A percentile compares a stretch with the other conserved stretches of the same genome.
Evolutionary conservation across 2,329 filamentous ascomycete species (phyloP).

Genomic region (Orbilia ellipsospora): DNA sequence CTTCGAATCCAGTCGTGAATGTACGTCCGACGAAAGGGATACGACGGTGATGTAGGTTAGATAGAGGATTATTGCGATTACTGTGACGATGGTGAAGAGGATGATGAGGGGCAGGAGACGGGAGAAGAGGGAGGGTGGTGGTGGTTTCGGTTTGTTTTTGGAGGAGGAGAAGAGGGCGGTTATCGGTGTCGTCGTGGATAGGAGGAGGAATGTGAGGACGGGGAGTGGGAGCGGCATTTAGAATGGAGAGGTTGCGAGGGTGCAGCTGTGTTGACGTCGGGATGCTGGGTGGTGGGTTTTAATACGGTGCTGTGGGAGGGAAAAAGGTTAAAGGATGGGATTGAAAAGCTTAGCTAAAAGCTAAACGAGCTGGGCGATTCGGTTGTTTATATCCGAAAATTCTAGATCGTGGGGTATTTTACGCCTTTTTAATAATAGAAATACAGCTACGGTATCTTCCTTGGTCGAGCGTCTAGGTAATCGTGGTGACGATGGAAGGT

Average conservation of each 20-base stretch:
- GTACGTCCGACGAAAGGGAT: constrained; percentile 20
- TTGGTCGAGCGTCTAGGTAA: too few relatives aligned
- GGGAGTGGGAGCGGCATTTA: constrained; percentile 1
- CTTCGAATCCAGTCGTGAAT: constrained; percentile 13
- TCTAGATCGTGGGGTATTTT: too few relatives aligned
- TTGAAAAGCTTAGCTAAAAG: background rate
- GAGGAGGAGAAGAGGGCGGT: constrained; percentile 6
- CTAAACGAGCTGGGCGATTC: too few relatives aligned
- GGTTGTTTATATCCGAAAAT: too few relatives aligned
- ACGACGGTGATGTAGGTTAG: constrained; percentile 34
- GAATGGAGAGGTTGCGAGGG: background rate
- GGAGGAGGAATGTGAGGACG: constrained; percentile 14
- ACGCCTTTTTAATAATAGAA: too few relatives aligned
- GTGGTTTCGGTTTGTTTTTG: constrained; percentile 10
- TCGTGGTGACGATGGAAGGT: too few relatives aligned
- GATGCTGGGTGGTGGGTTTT: background rate
- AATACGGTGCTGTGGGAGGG: background rate
- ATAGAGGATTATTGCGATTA: constrained; percentile 41
- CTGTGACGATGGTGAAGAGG: constrained; percentile 26
- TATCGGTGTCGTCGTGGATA: background rate
- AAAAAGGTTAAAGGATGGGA: background rate
- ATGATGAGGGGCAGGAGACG: constrained; percentile 26
- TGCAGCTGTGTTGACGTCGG: background rate
- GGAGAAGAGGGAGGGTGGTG: constrained; percentile 22
- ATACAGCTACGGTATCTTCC: too few relatives aligned